Evolutionary conservation across 2,329 filamentous ascomycete genomes (phyloP), one percentile per base, ranked within the genome.

Genomic region (Xylaria sp.): DNA sequence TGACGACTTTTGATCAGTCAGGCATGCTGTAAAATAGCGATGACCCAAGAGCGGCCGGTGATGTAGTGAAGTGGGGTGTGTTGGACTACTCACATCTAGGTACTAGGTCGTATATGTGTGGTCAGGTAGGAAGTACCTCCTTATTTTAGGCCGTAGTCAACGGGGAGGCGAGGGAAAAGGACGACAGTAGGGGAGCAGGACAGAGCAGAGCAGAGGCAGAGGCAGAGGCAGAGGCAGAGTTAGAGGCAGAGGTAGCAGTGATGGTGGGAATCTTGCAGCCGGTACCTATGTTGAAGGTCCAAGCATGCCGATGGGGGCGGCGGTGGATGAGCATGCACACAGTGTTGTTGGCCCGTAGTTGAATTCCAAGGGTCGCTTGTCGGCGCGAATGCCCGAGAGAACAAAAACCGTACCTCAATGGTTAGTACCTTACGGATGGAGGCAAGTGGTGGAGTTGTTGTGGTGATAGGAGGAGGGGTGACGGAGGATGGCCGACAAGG

Each of bases 31-130:
- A 46, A 67, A 65, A 68, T 67, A 65, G 66, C 57, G 58, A 67
- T 48, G 67, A 70, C 69, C 28, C 61, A 40, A 67, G 58, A 58
- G 68, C 51, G 58, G 42, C 66, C 62, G 63, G 65, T 71, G 65
- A 67, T 66, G 59, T 67, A 63, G 67, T 63, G 63, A 60, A 61
- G 69, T 69, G 69, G 69, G 69, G 69, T 63, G 51, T 63, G 54
- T 63, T 51, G 57, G 42, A 53, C 42, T 66, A 58, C 66, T 57
- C 65, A 67, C 60, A 48, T 65, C 33, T 60, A 63, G 53, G 56
- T 36, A 33, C 33, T 60, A 63, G 58, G 56, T 40, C 26, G 59
- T 44, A 31, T 38, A n/a, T 31, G 56, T 38, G 49, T 44, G 61
- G 51, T 38, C 64, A 33, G 31, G 31, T 13, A 56, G 42, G 38